Evolutionary conservation across 2,329 filamentous ascomycete genomes (phyloP), one percentile per base, ranked within the genome.

Genomic region (Emericellopsis cladophorae): DNA sequence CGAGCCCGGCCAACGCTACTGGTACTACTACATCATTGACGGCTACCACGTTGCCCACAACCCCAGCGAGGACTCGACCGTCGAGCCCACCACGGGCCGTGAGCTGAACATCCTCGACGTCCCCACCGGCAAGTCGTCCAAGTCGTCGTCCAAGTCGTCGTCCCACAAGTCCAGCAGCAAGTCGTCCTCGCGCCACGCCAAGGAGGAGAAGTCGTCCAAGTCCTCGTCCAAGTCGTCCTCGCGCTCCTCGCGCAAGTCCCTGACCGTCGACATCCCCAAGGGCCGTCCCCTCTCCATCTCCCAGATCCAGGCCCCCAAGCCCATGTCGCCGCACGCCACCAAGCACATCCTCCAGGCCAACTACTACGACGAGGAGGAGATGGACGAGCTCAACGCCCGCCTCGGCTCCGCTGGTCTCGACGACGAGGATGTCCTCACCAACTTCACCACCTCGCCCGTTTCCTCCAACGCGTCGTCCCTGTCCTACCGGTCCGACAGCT

Each of bases 11-110:
- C 80, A 86, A 61, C 82, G 90, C 60, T 96, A 96, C 79, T 98
- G 92, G 92, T 98, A 96, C 81, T 98, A 98, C 79, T 98, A 95
- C 76, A 95, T 96, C 79, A 92, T 96, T 64, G 92, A 98, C 64
- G 92, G 92, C 54, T 95, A 95, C 79, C 89, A 95, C 65, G 83
- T 94, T 62, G 89, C 89, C 46, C 90, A 96, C 75, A 92, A 96
- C 69, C 89, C 90, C 52, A 85, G 84, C 62, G 81, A 88, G 61
- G 72, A 84, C 56, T 90, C 83, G 59, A 93, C 85, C 58, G 82
- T 84, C 51, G 92, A 98, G 74, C 89, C 90, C 60, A 96, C 89
- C 62, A 96, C 92, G 43, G 87, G 89, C 68, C 90, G 92, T 63
- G 87, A 89, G 66, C 76, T 98, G 54, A 98, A 98, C 77, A 86